Base-by-base conservation (phyloP, 805 yeast species). In the Candida jianshihensis region DNA sequence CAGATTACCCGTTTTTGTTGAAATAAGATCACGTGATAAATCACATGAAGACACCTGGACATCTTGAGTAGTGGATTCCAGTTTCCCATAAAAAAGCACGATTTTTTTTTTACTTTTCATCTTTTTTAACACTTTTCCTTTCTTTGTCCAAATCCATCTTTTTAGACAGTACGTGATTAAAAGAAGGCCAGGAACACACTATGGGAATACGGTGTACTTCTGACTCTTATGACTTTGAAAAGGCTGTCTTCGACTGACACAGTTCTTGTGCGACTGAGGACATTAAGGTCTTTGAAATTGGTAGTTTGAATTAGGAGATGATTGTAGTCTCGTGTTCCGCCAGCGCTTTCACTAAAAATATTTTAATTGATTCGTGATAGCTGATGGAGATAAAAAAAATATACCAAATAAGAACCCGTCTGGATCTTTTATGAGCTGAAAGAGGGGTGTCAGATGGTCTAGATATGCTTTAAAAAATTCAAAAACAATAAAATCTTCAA, bases 101-200 rank as follows among this genome's bases (percentile, higher is more conserved):
- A 26, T n/a, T 18, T 11, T 12, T 20, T 30, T 28, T 26, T 22
- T 21, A 15, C 18, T 21, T 26, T 25, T 17, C 31, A 13, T 20
- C n/a, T 27, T 6, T 10, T 11, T 26, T 16, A 12, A 13, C 20
- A 17, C 19, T 31, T 40, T 43, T 39, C 44, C 47, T 52, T 47
- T 49, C 80, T 75, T 74, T 75, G 79, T 76, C 80, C 80, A 71
- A 74, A 63, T 71, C 81, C 81, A 66, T 72, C 77, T 68, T 78
- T 60, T 54, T 63, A 75, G 83, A 76, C 83, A 76, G 83, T 76
- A 75, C 81, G 67, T 48, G 54, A 43, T 49, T 51, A 51, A 45
- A 49, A 37, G 30, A 15, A 16, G 20, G 29, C 29, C 16, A 29
- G 31, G n/a, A 13, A 17, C 30, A 27, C 16, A 10, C 6, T 14